A percentile compares a stretch with the other conserved stretches of the same genome.
phyloP scores from a whole-genome alignment of 345 rosid species.

The Syzygium aqueum region DNA sequence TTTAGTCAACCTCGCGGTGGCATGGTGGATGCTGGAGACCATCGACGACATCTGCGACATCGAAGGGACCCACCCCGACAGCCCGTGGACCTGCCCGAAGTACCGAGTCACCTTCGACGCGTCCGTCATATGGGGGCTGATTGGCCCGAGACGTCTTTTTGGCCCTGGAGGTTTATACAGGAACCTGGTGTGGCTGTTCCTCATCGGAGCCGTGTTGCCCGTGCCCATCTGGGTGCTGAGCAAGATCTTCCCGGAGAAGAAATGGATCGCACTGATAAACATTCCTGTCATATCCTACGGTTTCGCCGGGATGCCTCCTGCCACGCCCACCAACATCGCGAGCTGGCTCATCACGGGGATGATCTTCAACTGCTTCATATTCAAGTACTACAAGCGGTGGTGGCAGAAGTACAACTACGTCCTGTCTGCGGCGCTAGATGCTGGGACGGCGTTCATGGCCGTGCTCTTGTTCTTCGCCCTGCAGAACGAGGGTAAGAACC shows the following conservation, averaged over 20 bases:
- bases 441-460: conserved; percentile 99
- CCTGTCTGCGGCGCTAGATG: conserved; percentile 93
- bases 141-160: conserved; percentile 76
- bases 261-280: conserved; percentile 95
- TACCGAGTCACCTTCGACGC: conserved; percentile 95
- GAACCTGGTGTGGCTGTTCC: conserved; percentile 92
- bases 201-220: conserved; percentile 85
- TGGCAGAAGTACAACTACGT: conserved; percentile 98
- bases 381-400: conserved; percentile 85
- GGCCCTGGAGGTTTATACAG: conserved; percentile 93
- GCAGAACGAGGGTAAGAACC: conserved; percentile 47
- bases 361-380: conserved; percentile 90
- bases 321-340: conserved; percentile 96
- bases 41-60: conserved; percentile 82
- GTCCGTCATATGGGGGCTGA: conserved; percentile 96
- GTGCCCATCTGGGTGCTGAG: conserved; percentile 83
- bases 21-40: conserved; percentile 99
- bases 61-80: conserved; percentile 57
- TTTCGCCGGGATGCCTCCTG: conserved; percentile 99
- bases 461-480: conserved; percentile 83
- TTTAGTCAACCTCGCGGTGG: conserved; percentile 76
- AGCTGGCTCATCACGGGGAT: conserved; percentile 93
- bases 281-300: conserved; percentile 94
- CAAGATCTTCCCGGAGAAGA: conserved; percentile 83
- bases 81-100: conserved; percentile 99